These are phyloP conservation scores for Dianthus caryophyllus DNA, from an alignment of 148 eudicot species.

Conservation along the genomic window DNA sequence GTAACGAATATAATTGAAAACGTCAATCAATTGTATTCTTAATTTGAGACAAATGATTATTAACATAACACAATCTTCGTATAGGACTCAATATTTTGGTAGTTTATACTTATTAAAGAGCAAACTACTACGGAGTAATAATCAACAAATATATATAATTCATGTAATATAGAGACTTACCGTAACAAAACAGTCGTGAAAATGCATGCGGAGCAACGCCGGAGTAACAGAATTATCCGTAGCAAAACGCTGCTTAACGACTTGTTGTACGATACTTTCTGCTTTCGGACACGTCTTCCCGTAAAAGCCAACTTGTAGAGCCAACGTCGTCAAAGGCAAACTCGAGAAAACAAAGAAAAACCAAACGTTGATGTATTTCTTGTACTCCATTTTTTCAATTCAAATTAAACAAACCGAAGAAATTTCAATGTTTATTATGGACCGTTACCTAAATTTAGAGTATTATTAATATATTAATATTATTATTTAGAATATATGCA, in stretches of 20 bases:
- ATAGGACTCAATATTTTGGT: too few species aligned
- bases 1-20: too few species aligned
- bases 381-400: slow-evolving; percentile 4
- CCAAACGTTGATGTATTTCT: slow-evolving; percentile 4
- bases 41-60: too few species aligned
- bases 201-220: slow-evolving; percentile 33
- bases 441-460: not conserved
- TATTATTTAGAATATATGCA: not conserved
- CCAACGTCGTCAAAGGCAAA: slow-evolving; percentile 4
- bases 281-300: slow-evolving; percentile 24
- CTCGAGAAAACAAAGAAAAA: not conserved
- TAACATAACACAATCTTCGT: too few species aligned
- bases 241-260: slow-evolving; percentile 17
- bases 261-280: slow-evolving; percentile 22
- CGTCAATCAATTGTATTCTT: too few species aligned
- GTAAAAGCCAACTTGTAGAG: slow-evolving; percentile 29
- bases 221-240: slow-evolving; percentile 14
- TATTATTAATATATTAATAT: not conserved
- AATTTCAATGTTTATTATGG: not conserved
- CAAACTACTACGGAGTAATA: too few species aligned
- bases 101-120: too few species aligned
- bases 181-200: slow-evolving; percentile 34
- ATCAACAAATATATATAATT: too few species aligned
- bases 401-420: not conserved
- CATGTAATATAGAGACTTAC: slow-evolving; percentile 22